Evolutionary conservation across 257 asterid species (phyloP), one percentile per base, ranked within the genome.

Genomic region (Jasminum sambac): DNA sequence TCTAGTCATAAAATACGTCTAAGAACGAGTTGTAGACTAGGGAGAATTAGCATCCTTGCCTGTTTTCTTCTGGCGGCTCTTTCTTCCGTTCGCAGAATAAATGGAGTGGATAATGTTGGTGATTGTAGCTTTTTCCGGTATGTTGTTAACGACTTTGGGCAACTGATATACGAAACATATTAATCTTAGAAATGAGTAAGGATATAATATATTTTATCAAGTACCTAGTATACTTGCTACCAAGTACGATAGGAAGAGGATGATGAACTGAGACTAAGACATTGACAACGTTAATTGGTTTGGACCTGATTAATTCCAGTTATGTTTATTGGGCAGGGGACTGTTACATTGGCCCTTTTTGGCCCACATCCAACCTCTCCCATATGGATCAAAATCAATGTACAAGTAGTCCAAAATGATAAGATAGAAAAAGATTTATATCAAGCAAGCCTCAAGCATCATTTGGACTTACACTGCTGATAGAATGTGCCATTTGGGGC

Each of bases 41-140:
- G 64, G 58, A 24, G 16, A 69, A 61, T 9, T 9, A 57, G 44
- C 36, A 66, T 16, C 37, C 85, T 73, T 80, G 80, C 98, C 96
- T 94, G 97, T 80, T 89, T 90, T 73, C 98, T 87, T 84, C 78
- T 88, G 69, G 96, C 79, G 71, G 96, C 92, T 79, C 98, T 84
- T 79, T 90, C 95, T 83, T 90, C 96, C 34, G 94, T 93, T 68
- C 91, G 77, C 77, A 94, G 78, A 16, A 77, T 63, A 58, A 94
- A 88, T 11, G 98, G 99, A 70, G 96, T 83, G 42, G 93, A 81
- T 24, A 76, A 62, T 43, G 86, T 71, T 42, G 96, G 97, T 8
- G 97, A 86, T 74, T 84, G 95, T 69, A 89, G 66, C 78, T 84
- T 91, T 81, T 85, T 89, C 34, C 95, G 80, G 74, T 79, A 85